Base-by-base conservation (phyloP, 1,284 basidiomycete genomes). In the Papiliotrema nemorosa region DNA sequence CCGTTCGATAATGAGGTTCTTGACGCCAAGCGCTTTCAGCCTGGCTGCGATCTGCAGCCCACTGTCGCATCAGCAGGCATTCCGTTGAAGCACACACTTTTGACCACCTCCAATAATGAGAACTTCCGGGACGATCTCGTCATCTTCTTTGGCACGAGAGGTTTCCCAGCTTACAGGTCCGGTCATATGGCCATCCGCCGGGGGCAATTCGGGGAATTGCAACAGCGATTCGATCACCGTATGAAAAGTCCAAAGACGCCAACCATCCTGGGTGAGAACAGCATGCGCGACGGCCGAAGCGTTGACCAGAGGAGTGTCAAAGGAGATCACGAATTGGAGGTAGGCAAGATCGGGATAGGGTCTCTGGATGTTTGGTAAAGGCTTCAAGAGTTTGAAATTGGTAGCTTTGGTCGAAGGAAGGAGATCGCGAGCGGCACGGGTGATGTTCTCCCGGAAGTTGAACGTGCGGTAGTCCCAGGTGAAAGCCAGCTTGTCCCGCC, bases 381-480 rank as follows among this genome's bases (percentile, higher is more conserved):
- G 73, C n/a, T 72, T 64, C 27, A 84, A 67, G 16, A 26, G 3
- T 50, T 68, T 60, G 52, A 82, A 67, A 10, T 73, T 62, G 16
- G 64, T 3, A 75, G 59, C 39, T 4, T 6, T 20, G n/a, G 57
- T 59, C 0, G 38, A 12, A 13, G 60, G 58, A 0, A 60, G 33
- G 5, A 66, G 57, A 37, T 66, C 62, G 14, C 5, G n/a, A 10
- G 64, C 60, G 3, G 65, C 65, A 29, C 39, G 36, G 25, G 10
- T 18, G 57, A 84, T 79, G 49, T 65, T 64, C 4, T 67, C 42
- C 13, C 54, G 49, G 24, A 80, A 78, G 48, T 78, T 76, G 68
- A 85, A 81, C 0, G 83, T 84, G 44, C 84, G 80, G 61, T 85
- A 80, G 57, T 82, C 79, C 82, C 82, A 85, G 10, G 83, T 83